Evolutionary conservation across 1,284 basidiomycete species (phyloP), one percentile per base, ranked within the genome.

Genomic region (Puccinia hordei): DNA sequence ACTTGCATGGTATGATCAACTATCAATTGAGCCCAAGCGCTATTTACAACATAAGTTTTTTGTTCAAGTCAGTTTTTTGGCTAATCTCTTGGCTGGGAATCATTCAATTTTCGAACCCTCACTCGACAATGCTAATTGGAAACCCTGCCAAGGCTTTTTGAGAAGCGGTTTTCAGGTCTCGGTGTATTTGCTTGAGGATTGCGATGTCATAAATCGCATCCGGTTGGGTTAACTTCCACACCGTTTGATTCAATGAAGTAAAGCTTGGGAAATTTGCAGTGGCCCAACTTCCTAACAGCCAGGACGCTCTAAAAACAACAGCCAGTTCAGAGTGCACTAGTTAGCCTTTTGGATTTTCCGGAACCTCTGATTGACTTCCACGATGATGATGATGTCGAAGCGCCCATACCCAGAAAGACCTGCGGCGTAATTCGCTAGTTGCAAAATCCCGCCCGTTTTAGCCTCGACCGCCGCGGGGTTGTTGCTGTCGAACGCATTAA

Each of bases 11-110:
- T 80, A 68, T 80, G 79, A 35, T 80, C 71, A 35, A 74, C 63
- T 30, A 80, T 80, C 61, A 80, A 68, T 46, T 80, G 79, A 66
- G 79, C 79, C 79, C 79, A 80, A 35, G 72, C 79, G 66, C 77
- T 80, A 41, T 53, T 24, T 24, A 17, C 41, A 13, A 49, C 17
- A 53, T 19, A 49, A 27, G 12, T 65, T 33, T 33, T 13, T 33
- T 35, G 49, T 53, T 57, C 24, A 33, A 38, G n/a, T 78, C 44
- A 57, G 24, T 51, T 41, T 55, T 15, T 33, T 12, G 13, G 33
- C 19, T 49, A 17, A 27, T n/a, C 27, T 30, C 0, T 59, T 17
- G 24, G 12, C 13, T 13, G 46, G 24, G 15, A 66, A 12, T 33
- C n/a, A 13, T 8, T 1, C 35, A 38, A 63, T 5, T 0, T 22